phyloP scores from a whole-genome alignment of 148 eudicot species.

The Cornus kousa region DNA sequence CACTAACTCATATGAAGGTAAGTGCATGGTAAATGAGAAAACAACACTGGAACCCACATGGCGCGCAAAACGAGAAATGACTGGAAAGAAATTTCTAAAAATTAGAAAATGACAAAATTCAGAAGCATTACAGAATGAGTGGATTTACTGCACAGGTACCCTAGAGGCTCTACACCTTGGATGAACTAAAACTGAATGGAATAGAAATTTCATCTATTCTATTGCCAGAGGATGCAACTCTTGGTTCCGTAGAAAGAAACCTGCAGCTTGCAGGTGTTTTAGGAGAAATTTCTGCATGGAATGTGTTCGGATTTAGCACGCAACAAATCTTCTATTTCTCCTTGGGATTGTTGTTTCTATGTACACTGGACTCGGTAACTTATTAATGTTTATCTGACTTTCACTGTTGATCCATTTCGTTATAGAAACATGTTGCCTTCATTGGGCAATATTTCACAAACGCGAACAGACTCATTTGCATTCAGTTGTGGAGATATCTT shows the following conservation, averaged over 20 bases:
- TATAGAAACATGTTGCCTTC: background rate
- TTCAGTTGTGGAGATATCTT: background rate
- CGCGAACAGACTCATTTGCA: background rate
- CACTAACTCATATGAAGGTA: too few relatives aligned
- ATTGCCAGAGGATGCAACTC: slow-evolving; percentile 81
- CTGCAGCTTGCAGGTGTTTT: slow-evolving; percentile 70
- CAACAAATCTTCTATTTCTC: slow-evolving; percentile 63
- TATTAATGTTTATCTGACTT: background rate
- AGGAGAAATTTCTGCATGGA: slow-evolving; percentile 77
- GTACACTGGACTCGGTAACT: slow-evolving; percentile 75
- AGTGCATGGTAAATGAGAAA: too few relatives aligned
- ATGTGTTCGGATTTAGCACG: slow-evolving; percentile 50
- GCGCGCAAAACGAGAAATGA: too few relatives aligned
- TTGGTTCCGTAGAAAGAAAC: slow-evolving; percentile 75
- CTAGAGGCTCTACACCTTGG: slow-evolving; percentile 83
- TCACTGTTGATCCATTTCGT: too few relatives aligned
- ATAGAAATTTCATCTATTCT: slow-evolving; percentile 68
- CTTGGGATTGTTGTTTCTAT: slow-evolving; percentile 60
- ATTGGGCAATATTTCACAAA: background rate
- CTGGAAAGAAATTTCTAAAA: too few relatives aligned
- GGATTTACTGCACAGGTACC: slow-evolving; percentile 66
- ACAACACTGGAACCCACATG: too few relatives aligned
- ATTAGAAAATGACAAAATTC: too few relatives aligned
- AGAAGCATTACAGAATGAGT: slow-evolving; percentile 3
- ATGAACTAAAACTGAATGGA: slow-evolving; percentile 86